Conservation (phyloP, 2,329 filamentous ascomycete genomes). For the Hawksworthiomyces lignivorus region DNA sequence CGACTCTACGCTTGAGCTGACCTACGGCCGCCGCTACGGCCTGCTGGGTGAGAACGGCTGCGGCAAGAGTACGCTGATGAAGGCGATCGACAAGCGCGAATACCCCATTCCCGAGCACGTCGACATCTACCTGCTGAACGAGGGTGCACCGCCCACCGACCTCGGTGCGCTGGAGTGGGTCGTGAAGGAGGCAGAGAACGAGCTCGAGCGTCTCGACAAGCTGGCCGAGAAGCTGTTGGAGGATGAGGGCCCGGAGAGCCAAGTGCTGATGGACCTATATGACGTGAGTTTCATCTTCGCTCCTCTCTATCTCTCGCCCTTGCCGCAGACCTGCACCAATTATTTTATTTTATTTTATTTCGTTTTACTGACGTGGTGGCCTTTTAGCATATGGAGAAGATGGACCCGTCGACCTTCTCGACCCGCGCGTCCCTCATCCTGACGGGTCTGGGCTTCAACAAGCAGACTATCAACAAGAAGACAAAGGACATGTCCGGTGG, state of each 20-base stretch:
- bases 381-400: conserved; percentile 84
- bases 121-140: conserved; percentile 97
- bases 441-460: conserved; percentile 99
- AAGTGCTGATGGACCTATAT: conserved; percentile 86
- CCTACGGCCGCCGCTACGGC: conserved; percentile 87
- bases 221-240: conserved; percentile 86
- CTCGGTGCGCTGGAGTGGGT: conserved; percentile 95
- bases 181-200: conserved; percentile 84
- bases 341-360: not conserved
- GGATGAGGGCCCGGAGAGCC: conserved; percentile 83
- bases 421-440: conserved; percentile 94
- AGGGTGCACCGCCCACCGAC: conserved; percentile 85
- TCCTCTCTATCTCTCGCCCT: not conserved
- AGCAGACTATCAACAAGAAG: conserved; percentile 95
- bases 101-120: conserved; percentile 93
- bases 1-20: conserved; percentile 88
- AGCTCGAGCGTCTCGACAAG: conserved; percentile 84
- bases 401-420: conserved; percentile 96
- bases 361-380: not conserved
- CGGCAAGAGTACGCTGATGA: conserved; percentile 96
- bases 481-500: conserved; percentile 99
- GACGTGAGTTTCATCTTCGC: conserved; percentile 55
- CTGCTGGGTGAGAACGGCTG: conserved; percentile 98
- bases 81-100: conserved; percentile 87
- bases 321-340: no score